Evolutionary conservation across 1,139 yeast genomes (phyloP).

Genomic region (Meyerozyma elateridarum): DNA sequence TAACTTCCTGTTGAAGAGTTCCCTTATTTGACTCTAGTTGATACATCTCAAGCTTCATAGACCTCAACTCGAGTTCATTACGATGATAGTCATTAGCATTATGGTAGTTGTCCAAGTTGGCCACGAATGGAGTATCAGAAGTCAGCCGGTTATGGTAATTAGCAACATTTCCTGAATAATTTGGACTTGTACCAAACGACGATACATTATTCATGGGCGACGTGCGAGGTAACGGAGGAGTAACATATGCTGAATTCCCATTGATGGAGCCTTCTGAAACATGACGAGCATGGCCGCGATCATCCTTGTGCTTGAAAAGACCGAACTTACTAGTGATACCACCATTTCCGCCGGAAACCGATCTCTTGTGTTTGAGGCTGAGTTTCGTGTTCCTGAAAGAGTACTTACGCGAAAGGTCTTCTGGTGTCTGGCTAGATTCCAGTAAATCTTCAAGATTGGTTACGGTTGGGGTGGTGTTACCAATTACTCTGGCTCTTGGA

Average conservation of each 20-base stretch:
- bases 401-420: constrained; percentile 20
- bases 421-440: neutral
- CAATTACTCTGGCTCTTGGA: constrained; percentile 2
- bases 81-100: constrained; percentile 8
- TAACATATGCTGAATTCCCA: constrained; percentile 33
- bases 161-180: constrained; percentile 4
- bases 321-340: constrained; percentile 26
- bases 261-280: constrained; percentile 37
- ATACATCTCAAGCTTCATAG: constrained; percentile 38
- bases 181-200: constrained; percentile 1
- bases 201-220: constrained; percentile 15
- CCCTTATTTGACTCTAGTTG: constrained; percentile 30
- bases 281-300: constrained; percentile 34
- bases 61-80: constrained; percentile 30
- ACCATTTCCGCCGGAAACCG: constrained; percentile 36
- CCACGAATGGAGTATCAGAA: constrained; percentile 31
- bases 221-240: constrained; percentile 40
- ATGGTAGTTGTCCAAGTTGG: constrained; percentile 11
- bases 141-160: constrained; percentile 34
- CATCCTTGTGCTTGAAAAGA: constrained; percentile 29
- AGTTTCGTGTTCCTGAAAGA: constrained; percentile 31
- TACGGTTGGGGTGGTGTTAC: constrained; percentile 28
- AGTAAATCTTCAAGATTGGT: constrained; percentile 31
- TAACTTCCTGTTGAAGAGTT: constrained; percentile 25
- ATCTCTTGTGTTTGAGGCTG: constrained; percentile 38